phyloP scores from a whole-genome alignment of 768 basidiomycete species.

The Rhizopogon vinicolor region DNA sequence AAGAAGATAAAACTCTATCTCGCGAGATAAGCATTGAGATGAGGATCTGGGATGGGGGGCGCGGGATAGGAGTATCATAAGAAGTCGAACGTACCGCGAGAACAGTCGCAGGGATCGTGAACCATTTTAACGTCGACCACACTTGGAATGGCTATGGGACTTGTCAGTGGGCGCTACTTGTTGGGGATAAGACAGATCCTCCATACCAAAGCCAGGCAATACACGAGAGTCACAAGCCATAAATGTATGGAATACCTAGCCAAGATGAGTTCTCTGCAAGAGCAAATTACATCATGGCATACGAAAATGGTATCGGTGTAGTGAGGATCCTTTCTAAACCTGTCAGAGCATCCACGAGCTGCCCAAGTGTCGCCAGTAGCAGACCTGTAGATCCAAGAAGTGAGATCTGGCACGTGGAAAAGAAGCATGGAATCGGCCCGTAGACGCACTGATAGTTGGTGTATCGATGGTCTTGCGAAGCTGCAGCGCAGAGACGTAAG shows the following conservation, averaged over 20 bases:
- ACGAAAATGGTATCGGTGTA: slow-evolving; percentile 76
- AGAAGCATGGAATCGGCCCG: not conserved
- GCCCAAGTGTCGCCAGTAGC: slow-evolving; percentile 44
- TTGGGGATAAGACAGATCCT: not conserved
- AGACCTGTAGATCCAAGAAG: slow-evolving; percentile 29
- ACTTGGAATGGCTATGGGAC: slow-evolving; percentile 58
- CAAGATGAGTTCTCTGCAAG: not conserved
- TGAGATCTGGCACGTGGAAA: not conserved
- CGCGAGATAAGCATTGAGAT: slow-evolving; percentile 1
- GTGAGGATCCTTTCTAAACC: slow-evolving; percentile 71
- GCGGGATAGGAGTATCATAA: too few relatives aligned
- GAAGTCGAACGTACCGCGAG: slow-evolving; percentile 34
- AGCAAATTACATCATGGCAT: slow-evolving; percentile 11
- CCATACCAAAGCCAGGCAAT: slow-evolving; percentile 55
- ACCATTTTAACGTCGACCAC: slow-evolving; percentile 47
- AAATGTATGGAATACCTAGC: slow-evolving; percentile 62
- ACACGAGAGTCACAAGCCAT: slow-evolving; percentile 60
- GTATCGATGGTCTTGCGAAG: slow-evolving; percentile 50
- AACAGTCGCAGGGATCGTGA: slow-evolving; percentile 62
- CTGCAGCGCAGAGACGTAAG: slow-evolving; percentile 61
- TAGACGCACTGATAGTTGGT: slow-evolving; percentile 51
- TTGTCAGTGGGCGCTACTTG: not conserved
- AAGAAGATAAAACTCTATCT: slow-evolving; percentile 63
- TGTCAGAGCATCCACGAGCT: slow-evolving; percentile 61
- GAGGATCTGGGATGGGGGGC: not conserved